Percentiles rank a stretch among this genome's conserved stretches.
phyloP scores from a whole-genome alignment of 768 basidiomycete genomes.

The Suillus fuscotomentosus region DNA sequence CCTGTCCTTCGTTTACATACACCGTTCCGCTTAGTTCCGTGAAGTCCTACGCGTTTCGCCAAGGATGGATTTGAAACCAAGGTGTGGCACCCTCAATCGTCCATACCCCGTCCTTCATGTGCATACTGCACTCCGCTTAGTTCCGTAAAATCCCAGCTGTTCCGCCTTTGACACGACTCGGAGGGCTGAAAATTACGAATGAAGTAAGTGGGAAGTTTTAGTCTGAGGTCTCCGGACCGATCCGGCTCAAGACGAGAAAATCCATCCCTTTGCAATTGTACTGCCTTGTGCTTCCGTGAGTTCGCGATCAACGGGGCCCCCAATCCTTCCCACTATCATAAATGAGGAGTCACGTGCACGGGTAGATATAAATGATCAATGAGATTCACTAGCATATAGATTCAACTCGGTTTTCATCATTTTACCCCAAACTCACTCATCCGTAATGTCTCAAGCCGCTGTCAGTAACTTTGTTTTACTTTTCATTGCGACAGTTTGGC shows the following conservation, averaged over 20 bases:
- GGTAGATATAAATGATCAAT: constrained; percentile 16
- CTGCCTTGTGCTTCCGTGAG: constrained; percentile 1
- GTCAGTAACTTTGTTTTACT: constrained; percentile 24
- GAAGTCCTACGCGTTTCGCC: not conserved
- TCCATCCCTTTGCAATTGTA: not conserved
- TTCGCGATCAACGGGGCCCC: constrained; percentile 1
- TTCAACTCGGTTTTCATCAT: constrained; percentile 5
- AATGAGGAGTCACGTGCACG: not conserved
- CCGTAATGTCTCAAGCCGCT: constrained; percentile 37
- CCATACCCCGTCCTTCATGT: not conserved
- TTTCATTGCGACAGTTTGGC: not conserved
- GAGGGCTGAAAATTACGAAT: not conserved
- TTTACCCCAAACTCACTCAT: not conserved
- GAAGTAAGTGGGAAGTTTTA: not conserved
- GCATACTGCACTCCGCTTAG: not conserved
- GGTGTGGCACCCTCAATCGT: not conserved
- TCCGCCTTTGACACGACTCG: not conserved
- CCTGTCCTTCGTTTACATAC: not conserved
- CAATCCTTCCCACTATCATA: not conserved
- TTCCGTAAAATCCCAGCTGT: not conserved
- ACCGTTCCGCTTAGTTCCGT: not conserved
- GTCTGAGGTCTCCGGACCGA: not conserved
- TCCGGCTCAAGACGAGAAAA: constrained; percentile 1
- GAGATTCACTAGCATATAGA: not conserved
- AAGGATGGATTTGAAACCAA: not conserved